A percentile compares a stretch with the other conserved stretches of the same genome.
Evolutionary conservation across 257 asterid genomes (phyloP).

Genomic region (Jasminum sambac): DNA sequence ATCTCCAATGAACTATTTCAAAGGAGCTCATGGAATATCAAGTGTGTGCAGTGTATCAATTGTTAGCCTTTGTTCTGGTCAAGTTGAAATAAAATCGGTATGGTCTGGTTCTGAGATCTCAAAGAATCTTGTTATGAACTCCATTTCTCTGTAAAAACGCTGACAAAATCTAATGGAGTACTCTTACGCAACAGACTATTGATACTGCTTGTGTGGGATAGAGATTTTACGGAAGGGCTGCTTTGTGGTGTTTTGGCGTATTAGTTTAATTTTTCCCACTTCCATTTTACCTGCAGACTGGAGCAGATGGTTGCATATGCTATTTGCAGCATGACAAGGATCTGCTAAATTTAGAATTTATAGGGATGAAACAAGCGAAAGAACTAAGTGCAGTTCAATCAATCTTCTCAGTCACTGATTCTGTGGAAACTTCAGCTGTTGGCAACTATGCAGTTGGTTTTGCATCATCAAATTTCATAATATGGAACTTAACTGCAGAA

Average conservation of each 20-base stretch:
- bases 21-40: constrained; percentile 98
- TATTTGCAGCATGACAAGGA: constrained; percentile 62
- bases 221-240: constrained; percentile 14
- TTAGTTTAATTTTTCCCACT: constrained; percentile 22
- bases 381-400: constrained; percentile 70
- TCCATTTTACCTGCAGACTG: constrained; percentile 53
- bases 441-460: constrained; percentile 82
- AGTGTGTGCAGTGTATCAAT: constrained; percentile 76
- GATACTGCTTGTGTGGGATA: constrained; percentile 17
- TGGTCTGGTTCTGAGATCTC: constrained; percentile 30
- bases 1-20: constrained; percentile 60
- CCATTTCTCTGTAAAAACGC: constrained; percentile 15
- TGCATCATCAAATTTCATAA: constrained; percentile 75
- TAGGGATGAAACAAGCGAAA: constrained; percentile 88
- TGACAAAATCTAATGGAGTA: constrained; percentile 24
- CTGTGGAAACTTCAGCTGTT: constrained; percentile 38
- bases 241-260: constrained; percentile 22
- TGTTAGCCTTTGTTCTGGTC: constrained; percentile 46
- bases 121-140: constrained; percentile 18
- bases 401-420: constrained; percentile 41
- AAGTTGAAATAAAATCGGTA: constrained; percentile 84
- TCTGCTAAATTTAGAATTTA: constrained; percentile 60
- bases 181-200: constrained; percentile 5
- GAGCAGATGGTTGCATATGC: constrained; percentile 99
- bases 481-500: constrained; percentile 74